These are phyloP conservation scores for Corylus heterophylla DNA, from an alignment of 306 rosid genomes.

Conservation along the genomic window DNA sequence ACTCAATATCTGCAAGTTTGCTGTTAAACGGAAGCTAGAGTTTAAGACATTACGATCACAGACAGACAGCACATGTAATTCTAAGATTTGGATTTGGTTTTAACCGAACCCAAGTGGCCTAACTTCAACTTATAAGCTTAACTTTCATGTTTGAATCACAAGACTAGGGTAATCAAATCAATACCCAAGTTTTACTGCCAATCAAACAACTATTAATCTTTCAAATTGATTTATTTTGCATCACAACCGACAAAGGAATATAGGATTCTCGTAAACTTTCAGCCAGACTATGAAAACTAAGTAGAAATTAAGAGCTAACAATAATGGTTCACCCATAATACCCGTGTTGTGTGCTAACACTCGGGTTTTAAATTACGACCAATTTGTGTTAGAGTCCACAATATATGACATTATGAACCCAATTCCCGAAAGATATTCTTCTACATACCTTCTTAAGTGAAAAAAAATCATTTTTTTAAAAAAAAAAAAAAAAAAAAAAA, in stretches of 20 bases:
- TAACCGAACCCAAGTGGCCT: background rate
- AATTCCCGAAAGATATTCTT: background rate
- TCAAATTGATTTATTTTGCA: background rate
- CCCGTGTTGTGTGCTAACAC: background rate
- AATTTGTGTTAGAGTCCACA: background rate
- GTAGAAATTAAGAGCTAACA: background rate
- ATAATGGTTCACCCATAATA: background rate
- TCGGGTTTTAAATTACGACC: background rate
- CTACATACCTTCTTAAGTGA: background rate
- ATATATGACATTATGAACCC: background rate
- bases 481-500: background rate
- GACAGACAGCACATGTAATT: background rate
- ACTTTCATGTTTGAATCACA: background rate
- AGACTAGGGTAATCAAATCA: background rate
- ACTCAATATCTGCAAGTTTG: background rate
- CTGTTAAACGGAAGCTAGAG: background rate
- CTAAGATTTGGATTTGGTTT: background rate
- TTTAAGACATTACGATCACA: background rate
- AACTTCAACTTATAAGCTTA: background rate
- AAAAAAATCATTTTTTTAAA: no score
- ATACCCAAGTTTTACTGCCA: background rate
- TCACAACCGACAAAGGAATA: background rate
- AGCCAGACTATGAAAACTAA: background rate
- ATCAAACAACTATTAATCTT: background rate
- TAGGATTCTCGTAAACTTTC: background rate